These are phyloP conservation scores for Sporothrix schenckii DNA, from an alignment of 2,329 filamentous ascomycete species.

Conservation along the genomic window DNA sequence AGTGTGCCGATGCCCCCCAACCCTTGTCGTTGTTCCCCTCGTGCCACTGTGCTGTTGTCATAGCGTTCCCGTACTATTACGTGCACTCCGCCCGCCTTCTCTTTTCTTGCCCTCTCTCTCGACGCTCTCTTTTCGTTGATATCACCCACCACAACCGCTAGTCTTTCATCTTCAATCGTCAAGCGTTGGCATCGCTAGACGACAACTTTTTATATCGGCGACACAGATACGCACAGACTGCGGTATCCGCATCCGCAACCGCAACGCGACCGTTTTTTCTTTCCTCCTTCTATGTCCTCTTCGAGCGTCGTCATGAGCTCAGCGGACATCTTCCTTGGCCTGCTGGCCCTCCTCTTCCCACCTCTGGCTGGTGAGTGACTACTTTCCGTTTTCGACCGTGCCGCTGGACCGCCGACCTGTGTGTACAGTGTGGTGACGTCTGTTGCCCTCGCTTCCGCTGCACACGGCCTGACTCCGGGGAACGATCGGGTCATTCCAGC, in stretches of 20 bases:
- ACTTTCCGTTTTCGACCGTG: background rate
- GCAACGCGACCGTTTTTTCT: background rate
- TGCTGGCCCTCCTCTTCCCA: conserved; percentile 67
- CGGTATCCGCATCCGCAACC: background rate
- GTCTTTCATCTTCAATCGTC: background rate
- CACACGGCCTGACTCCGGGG: background rate
- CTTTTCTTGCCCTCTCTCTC: conserved; percentile 16
- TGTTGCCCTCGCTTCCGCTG: background rate
- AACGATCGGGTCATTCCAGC: background rate
- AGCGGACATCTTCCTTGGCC: conserved; percentile 64
- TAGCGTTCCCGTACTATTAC: background rate
- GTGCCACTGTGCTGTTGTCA: background rate
- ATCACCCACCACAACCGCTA: background rate
- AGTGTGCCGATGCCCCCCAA: background rate
- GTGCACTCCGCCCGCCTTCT: background rate
- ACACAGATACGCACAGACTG: background rate
- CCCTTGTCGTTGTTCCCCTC: background rate
- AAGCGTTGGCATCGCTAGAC: background rate
- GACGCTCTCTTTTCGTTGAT: background rate
- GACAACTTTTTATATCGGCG: background rate
- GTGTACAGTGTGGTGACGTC: background rate
- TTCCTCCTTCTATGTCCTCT: background rate
- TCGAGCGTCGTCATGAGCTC: conserved; percentile 52
- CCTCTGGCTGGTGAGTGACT: conserved; percentile 62
- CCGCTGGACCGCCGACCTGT: background rate